These are phyloP conservation scores for Infundibulicybe gibba DNA, from an alignment of 768 basidiomycete species.

Conservation along the genomic window DNA sequence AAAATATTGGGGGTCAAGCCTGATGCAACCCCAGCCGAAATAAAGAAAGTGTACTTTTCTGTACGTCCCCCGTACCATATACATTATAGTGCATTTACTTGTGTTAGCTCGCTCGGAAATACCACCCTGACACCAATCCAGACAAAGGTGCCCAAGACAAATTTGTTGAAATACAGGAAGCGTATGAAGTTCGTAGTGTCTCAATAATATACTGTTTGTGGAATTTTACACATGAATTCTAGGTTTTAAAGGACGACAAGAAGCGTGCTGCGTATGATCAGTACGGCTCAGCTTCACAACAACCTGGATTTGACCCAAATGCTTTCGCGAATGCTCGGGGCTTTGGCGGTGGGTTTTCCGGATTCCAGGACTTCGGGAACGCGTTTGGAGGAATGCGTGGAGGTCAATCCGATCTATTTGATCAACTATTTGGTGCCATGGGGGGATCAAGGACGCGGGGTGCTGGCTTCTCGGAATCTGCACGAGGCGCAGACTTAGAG, in stretches of 20 bases:
- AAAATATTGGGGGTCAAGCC: conserved; percentile 83
- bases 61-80: conserved; percentile 43
- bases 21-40: conserved; percentile 81
- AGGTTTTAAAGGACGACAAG: conserved; percentile 92
- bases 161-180: conserved; percentile 95
- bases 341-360: conserved; percentile 63
- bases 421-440: conserved; percentile 77
- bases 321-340: conserved; percentile 53
- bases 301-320: conserved; percentile 92
- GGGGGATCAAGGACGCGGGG: conserved; percentile 43
- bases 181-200: conserved; percentile 75
- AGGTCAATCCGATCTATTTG: conserved; percentile 64
- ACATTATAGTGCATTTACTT: conserved; percentile 9
- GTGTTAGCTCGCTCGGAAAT: conserved; percentile 90
- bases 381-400: conserved; percentile 48
- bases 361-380: conserved; percentile 68
- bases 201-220: conserved; percentile 2
- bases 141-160: conserved; percentile 87
- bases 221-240: conserved; percentile 12
- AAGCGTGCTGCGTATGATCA: conserved; percentile 89
- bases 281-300: conserved; percentile 89
- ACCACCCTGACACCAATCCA: conserved; percentile 96
- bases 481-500: conserved; percentile 81
- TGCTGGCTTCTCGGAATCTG: conserved; percentile 36
- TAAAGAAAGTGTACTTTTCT: conserved; percentile 97